Conservation (phyloP, 2,329 filamentous ascomycete genomes). For the Didymella sp. region DNA sequence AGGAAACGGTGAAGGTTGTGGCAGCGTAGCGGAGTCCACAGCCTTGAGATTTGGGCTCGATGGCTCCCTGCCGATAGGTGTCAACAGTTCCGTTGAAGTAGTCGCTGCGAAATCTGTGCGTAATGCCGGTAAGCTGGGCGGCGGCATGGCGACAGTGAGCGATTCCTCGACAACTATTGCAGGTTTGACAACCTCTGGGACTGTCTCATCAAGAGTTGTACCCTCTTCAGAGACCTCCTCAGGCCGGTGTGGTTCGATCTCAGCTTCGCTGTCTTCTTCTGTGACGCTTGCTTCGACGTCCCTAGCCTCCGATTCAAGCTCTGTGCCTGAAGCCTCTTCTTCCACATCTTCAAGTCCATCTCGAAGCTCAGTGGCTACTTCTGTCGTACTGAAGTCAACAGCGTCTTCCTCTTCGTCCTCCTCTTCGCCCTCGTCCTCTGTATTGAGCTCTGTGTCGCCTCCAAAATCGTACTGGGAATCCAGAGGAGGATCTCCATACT, state of each 20-base stretch:
- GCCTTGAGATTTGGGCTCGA: constrained; percentile 45
- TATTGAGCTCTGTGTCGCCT: constrained; percentile 42
- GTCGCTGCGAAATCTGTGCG: constrained; percentile 29
- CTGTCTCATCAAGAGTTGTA: constrained; percentile 10
- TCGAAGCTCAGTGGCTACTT: constrained; percentile 9
- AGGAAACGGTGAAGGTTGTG: constrained; percentile 50
- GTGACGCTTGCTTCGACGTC: neutral
- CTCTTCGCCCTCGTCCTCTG: constrained; percentile 24
- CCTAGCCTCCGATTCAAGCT: neutral
- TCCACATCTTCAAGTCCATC: constrained; percentile 16
- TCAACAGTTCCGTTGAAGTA: constrained; percentile 29
- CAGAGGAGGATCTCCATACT: constrained; percentile 58
- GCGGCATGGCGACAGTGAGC: constrained; percentile 39
- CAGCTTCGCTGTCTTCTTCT: constrained; percentile 5
- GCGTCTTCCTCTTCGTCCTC: constrained; percentile 15
- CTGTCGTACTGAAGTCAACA: constrained; percentile 1
- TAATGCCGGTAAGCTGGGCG: constrained; percentile 37
- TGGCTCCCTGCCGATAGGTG: constrained; percentile 45
- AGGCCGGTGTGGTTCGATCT: constrained; percentile 3
- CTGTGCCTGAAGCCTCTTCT: neutral
- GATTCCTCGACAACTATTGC: neutral
- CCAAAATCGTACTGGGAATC: constrained; percentile 60
- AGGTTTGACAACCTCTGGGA: neutral
- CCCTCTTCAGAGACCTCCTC: neutral
- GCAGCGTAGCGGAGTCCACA: constrained; percentile 45